Conservation (phyloP, 805 yeast genomes). For the Yarrowia divulgata region DNA sequence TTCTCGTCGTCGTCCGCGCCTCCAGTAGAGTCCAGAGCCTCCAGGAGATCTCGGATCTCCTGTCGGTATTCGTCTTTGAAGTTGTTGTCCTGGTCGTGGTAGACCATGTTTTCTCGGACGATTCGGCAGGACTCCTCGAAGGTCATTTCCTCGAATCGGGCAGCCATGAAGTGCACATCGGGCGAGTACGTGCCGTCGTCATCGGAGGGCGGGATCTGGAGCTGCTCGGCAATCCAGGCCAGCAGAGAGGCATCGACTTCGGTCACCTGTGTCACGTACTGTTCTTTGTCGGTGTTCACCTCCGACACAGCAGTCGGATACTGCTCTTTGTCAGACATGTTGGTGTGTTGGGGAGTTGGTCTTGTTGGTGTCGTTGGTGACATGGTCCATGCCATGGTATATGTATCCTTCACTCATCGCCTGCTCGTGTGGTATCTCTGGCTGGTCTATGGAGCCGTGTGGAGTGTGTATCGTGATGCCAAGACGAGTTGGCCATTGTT, state of each 20-base stretch:
- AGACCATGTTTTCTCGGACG: conserved; percentile 53
- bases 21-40: background rate
- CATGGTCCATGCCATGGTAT: no score
- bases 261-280: conserved; percentile 2
- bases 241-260: conserved; percentile 19
- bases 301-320: background rate
- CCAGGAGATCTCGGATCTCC: conserved; percentile 20
- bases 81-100: conserved; percentile 59
- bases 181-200: conserved; percentile 27
- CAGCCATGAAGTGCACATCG: conserved; percentile 53
- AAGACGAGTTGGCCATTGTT: background rate
- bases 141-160: conserved; percentile 52
- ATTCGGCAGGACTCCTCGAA: conserved; percentile 54
- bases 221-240: conserved; percentile 30
- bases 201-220: conserved; percentile 27
- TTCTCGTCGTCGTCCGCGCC: conserved; percentile 2
- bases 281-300: background rate
- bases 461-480: conserved; percentile 9
- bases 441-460: conserved; percentile 26
- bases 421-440: background rate
- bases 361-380: background rate
- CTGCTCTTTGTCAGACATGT: conserved; percentile 1
- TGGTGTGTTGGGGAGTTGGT: no score
- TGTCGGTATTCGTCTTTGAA: conserved; percentile 49
- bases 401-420: no score